Conservation (phyloP, 2,329 filamentous ascomycete genomes). For the Fusarium luffae region DNA sequence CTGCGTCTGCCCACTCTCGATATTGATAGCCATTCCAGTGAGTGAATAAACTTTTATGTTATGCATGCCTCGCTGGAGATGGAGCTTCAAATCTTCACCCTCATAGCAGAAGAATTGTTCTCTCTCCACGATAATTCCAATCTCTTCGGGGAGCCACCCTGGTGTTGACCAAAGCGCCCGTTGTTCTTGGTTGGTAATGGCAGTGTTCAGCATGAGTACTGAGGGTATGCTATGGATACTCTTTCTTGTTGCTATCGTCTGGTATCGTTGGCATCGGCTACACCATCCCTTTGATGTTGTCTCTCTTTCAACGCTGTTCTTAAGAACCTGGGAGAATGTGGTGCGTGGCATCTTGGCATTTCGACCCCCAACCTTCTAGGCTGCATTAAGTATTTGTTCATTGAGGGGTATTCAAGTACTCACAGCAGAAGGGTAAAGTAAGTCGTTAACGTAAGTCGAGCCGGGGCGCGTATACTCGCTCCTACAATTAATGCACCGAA, state of each 20-base stretch:
- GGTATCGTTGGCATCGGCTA: constrained; percentile 88
- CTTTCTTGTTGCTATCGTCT: constrained; percentile 86
- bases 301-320: constrained; percentile 89
- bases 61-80: constrained; percentile 81
- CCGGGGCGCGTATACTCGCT: constrained; percentile 86
- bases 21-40: constrained; percentile 88
- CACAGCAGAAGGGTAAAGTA: constrained; percentile 75
- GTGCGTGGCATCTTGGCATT: constrained; percentile 64
- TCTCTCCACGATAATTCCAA: constrained; percentile 89
- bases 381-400: constrained; percentile 9
- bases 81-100: constrained; percentile 85
- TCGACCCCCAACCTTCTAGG: constrained; percentile 60
- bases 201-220: constrained; percentile 89
- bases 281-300: constrained; percentile 94
- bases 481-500: constrained; percentile 86
- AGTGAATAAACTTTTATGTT: constrained; percentile 91
- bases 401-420: constrained; percentile 18
- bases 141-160: constrained; percentile 92
- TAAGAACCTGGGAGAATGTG: constrained; percentile 91
- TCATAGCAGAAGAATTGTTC: constrained; percentile 97
- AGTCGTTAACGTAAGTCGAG: constrained; percentile 83
- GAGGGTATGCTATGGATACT: constrained; percentile 83
- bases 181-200: constrained; percentile 76
- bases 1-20: constrained; percentile 85
- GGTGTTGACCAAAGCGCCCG: constrained; percentile 87